Evolutionary conservation across 257 asterid genomes (phyloP).

Genomic region (Solanum rostratum): DNA sequence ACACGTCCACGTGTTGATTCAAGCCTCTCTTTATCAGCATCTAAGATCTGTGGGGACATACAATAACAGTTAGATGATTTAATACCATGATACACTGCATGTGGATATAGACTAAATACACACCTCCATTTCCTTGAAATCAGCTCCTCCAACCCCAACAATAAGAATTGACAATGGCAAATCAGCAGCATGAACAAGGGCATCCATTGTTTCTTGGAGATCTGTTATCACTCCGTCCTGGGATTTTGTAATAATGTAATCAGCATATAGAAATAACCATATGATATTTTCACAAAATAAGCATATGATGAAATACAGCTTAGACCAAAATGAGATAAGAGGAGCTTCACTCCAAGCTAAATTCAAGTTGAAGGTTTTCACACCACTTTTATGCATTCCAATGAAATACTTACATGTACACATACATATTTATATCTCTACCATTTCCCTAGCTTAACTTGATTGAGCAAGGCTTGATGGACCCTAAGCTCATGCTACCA

Average conservation of each 20-base stretch:
- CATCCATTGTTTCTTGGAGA: conserved; percentile 96
- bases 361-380: background rate
- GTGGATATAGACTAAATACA: background rate
- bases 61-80: background rate
- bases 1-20: conserved; percentile 81
- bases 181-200: conserved; percentile 86
- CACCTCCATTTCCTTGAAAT: conserved; percentile 98
- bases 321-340: background rate
- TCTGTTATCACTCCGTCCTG: conserved; percentile 99
- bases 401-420: background rate
- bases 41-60: conserved; percentile 48
- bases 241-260: background rate
- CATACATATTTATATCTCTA: background rate
- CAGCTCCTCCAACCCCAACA: conserved; percentile 99
- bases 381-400: background rate
- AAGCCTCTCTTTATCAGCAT: conserved; percentile 84
- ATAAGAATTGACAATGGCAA: conserved; percentile 88
- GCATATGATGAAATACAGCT: background rate
- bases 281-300: background rate
- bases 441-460: background rate
- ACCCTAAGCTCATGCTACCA: background rate
- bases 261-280: background rate
- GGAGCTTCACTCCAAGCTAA: background rate
- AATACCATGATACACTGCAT: background rate
- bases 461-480: background rate